These are phyloP conservation scores for Leccinum broughii DNA, from an alignment of 768 basidiomycete genomes.

Conservation along the genomic window DNA sequence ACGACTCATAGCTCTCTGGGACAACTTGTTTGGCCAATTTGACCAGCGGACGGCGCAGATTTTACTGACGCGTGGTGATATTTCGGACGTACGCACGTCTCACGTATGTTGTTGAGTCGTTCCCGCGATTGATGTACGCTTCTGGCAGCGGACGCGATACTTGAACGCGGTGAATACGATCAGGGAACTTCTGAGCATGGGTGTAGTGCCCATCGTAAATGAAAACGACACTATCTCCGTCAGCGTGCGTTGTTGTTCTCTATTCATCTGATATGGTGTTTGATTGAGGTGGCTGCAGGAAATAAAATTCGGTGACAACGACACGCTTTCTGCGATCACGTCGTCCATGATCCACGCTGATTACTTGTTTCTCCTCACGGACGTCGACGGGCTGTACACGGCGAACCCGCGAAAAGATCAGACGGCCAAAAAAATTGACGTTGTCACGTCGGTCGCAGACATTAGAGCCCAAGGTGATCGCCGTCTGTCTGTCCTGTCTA, in stretches of 20 bases:
- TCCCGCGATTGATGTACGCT: constrained; percentile 7
- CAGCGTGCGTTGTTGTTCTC: constrained; percentile 59
- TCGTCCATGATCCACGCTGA: constrained; percentile 98
- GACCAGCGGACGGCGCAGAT: constrained; percentile 97
- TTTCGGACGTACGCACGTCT: constrained; percentile 75
- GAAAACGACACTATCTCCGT: constrained; percentile 99
- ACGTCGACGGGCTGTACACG: constrained; percentile 95
- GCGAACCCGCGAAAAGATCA: constrained; percentile 94
- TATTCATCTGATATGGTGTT: background rate
- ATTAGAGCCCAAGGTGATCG: constrained; percentile 77
- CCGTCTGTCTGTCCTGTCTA: background rate
- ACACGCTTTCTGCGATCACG: constrained; percentile 96
- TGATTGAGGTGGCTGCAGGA: constrained; percentile 54
- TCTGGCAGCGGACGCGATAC: constrained; percentile 81
- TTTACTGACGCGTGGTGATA: constrained; percentile 91
- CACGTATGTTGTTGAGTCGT: background rate
- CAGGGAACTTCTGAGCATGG: constrained; percentile 87
- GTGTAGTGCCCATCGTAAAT: constrained; percentile 97
- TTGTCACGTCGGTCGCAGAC: constrained; percentile 78
- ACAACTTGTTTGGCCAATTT: constrained; percentile 91
- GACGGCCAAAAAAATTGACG: constrained; percentile 72
- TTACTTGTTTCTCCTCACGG: constrained; percentile 94
- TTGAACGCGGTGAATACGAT: constrained; percentile 96
- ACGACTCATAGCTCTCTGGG: constrained; percentile 93
- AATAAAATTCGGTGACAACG: constrained; percentile 99